Percentiles rank a stretch among this genome's conserved stretches.
phyloP scores from a whole-genome alignment of 1,284 basidiomycete species.

The Ceratorhiza oryzae-sativae region DNA sequence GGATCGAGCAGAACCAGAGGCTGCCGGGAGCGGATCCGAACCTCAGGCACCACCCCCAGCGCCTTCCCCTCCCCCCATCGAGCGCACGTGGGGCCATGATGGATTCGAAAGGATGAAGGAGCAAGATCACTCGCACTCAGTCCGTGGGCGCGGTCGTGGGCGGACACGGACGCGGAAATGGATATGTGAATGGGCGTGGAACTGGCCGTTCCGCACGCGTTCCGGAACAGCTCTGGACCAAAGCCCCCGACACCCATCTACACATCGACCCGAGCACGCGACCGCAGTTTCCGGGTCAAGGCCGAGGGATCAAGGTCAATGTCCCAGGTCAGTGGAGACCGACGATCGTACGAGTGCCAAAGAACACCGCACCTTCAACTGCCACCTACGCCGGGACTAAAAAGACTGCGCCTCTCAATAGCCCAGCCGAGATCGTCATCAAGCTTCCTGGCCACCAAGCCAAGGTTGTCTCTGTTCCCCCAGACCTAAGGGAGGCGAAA shows the following conservation, averaged over 20 bases:
- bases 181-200: conserved; percentile 21
- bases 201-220: conserved; percentile 7
- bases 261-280: conserved; percentile 31
- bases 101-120: conserved; percentile 83
- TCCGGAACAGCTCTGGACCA: conserved; percentile 36
- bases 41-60: conserved; percentile 9
- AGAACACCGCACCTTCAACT: background rate
- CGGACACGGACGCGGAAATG: conserved; percentile 24
- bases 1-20: conserved; percentile 22
- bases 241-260: conserved; percentile 34
- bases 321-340: conserved; percentile 32
- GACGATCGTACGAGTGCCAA: conserved; percentile 11
- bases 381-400: background rate
- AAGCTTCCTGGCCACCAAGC: conserved; percentile 22
- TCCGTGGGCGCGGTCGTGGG: conserved; percentile 44
- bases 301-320: conserved; percentile 30
- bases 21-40: conserved; percentile 1
- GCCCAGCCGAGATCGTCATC: conserved; percentile 19
- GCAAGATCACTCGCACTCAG: conserved; percentile 48
- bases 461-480: conserved; percentile 4
- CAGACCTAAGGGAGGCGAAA: background rate
- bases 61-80: conserved; percentile 55
- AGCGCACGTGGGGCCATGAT: conserved; percentile 78
- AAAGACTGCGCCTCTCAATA: background rate
- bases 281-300: conserved; percentile 33